Conservation (phyloP, 345 rosid species). For the Toxicodendron radicans region DNA sequence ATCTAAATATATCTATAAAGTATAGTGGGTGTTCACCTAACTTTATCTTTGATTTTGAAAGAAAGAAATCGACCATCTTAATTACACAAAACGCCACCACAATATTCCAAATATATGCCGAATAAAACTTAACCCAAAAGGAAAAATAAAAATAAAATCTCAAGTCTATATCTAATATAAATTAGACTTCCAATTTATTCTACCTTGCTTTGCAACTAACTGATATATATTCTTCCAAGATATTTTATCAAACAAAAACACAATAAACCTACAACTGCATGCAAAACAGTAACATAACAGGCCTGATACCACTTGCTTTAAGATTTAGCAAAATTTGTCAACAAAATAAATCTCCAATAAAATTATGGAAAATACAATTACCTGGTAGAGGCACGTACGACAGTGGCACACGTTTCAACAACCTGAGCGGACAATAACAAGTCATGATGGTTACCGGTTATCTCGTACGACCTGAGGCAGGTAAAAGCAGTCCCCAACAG, state of each 20-base stretch:
- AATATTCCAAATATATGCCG: too few species aligned
- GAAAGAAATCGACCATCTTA: neutral
- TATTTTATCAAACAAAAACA: too few species aligned
- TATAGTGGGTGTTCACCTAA: neutral
- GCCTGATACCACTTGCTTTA: too few species aligned
- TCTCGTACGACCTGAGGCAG: conserved; percentile 77
- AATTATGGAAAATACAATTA: conserved; percentile 13
- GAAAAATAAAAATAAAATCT: too few species aligned
- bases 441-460: conserved; percentile 56
- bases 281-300: too few species aligned
- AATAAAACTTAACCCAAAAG: neutral
- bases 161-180: too few species aligned
- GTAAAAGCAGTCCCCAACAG: conserved; percentile 75
- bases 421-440: conserved; percentile 58
- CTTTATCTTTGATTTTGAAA: neutral
- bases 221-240: too few species aligned
- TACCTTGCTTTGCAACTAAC: too few species aligned
- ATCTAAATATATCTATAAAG: neutral
- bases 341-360: too few species aligned
- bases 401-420: conserved; percentile 56
- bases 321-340: too few species aligned
- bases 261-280: too few species aligned
- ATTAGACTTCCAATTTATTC: too few species aligned
- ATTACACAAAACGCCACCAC: neutral
- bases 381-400: conserved; percentile 58